Base-by-base conservation (phyloP, 176 grass and related monocot genomes). In the Lolium rigidum region DNA sequence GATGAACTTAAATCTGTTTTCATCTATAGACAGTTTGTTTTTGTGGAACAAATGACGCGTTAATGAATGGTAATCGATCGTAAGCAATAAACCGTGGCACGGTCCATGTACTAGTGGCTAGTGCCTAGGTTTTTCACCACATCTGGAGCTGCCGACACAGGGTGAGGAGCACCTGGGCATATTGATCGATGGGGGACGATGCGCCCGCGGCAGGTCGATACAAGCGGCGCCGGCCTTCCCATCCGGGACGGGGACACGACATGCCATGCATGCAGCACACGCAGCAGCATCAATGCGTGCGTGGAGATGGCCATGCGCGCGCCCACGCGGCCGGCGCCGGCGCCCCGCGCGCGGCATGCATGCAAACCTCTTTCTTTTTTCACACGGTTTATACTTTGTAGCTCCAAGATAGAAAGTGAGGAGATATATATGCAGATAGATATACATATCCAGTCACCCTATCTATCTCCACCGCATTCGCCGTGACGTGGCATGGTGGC, bases 251-350 rank as follows among this genome's bases (percentile, higher is more conserved):
- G 46, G 6, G 46, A 47, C 46, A 47, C 70, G 48, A 50, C 48
- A 26, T 11, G 43, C 73, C 52, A 59, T 78, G 76, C 76, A 78
- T 78, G 76, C 76, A 58, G 2, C 67, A 52, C 72, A 55, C 74
- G 26, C 26, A 76, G 65, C 73, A 1, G 24, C 24, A 47, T 24
- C 22, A 44, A 21, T 39, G 16, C 31, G 31, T 3, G 65, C 14
- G 70, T n/a, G n/a, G 70, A 48, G 11, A 14, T 31, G 3, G 35
- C 66, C 74, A 76, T 76, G 74, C 49, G 6, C 52, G 51, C 75
- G 52, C 60, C 46, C 79, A 80, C 60, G 78, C 78, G 74, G 48
- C 74, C 74, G 41, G 9, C 65, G 65, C 31, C 15, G 6, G 11
- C 37, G n/a, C 11, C 71, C 46, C 46, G 44, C 46, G 71, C 66